These are phyloP conservation scores for Didymella pinodella DNA, from an alignment of 2,329 filamentous ascomycete species.

Conservation along the genomic window DNA sequence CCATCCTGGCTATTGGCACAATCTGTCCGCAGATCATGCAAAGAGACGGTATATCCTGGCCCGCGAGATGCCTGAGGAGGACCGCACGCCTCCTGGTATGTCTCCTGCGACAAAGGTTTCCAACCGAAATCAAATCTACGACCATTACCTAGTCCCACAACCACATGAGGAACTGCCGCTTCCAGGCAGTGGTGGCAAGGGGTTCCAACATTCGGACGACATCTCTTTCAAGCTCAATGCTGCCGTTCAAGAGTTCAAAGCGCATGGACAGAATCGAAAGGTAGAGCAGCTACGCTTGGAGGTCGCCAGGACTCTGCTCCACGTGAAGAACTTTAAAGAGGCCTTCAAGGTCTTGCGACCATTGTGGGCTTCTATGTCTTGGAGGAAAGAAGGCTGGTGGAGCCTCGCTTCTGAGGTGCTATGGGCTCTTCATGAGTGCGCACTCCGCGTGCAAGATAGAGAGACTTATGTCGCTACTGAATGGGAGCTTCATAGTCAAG, in stretches of 20 bases:
- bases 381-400: conserved; percentile 69
- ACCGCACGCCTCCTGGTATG: conserved; percentile 63
- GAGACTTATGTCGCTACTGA: conserved; percentile 61
- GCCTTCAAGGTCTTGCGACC: conserved; percentile 61
- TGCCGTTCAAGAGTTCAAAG: conserved; percentile 60
- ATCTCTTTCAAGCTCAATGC: conserved; percentile 59
- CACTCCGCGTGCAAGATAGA: conserved; percentile 54
- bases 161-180: conserved; percentile 63
- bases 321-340: conserved; percentile 58
- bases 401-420: conserved; percentile 62
- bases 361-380: conserved; percentile 64
- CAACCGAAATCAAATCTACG: conserved; percentile 62
- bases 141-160: conserved; percentile 67
- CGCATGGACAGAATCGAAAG: conserved; percentile 61
- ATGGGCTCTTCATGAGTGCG: conserved; percentile 63
- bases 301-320: conserved; percentile 62
- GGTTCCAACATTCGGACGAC: conserved; percentile 61
- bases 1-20: conserved; percentile 69
- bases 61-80: conserved; percentile 65
- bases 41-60: conserved; percentile 60
- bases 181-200: conserved; percentile 47
- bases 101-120: conserved; percentile 64
- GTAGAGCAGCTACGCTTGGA: conserved; percentile 64
- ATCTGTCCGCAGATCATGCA: conserved; percentile 62
- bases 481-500: conserved; percentile 62